Conservation (phyloP, 768 basidiomycete species). For the Tylopilus intermedius region DNA sequence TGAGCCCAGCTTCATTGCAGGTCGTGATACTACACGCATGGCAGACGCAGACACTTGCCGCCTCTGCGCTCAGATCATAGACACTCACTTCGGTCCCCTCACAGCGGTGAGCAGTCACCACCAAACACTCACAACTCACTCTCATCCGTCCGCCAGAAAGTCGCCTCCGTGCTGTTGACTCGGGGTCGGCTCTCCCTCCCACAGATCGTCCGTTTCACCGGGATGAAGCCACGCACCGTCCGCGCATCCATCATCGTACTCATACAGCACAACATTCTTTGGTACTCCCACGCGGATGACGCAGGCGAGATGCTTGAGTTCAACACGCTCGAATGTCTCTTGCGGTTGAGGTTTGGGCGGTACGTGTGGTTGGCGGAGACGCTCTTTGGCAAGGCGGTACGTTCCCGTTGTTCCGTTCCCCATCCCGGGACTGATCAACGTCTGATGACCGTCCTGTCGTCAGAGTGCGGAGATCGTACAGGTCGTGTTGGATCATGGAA, state of each 20-base stretch:
- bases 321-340: conserved; percentile 77
- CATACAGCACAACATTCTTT: conserved; percentile 87
- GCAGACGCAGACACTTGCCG: conserved; percentile 58
- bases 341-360: conserved; percentile 76
- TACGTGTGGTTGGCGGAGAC: conserved; percentile 73
- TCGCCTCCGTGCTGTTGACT: conserved; percentile 69
- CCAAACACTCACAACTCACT: not conserved
- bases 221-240: conserved; percentile 60
- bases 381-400: conserved; percentile 65
- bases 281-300: conserved; percentile 73
- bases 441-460: not conserved
- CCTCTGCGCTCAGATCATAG: conserved; percentile 58
- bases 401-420: conserved; percentile 20
- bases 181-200: conserved; percentile 75
- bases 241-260: conserved; percentile 71
- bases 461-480: conserved; percentile 77
- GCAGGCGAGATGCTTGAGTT: conserved; percentile 76
- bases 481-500: conserved; percentile 78
- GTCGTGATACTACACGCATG: conserved; percentile 34
- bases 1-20: no score
- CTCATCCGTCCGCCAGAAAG: conserved; percentile 44
- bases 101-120: conserved; percentile 48
- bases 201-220: conserved; percentile 66
- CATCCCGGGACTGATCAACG: not conserved
- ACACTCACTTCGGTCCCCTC: conserved; percentile 61